These are phyloP conservation scores for Strobilomyces confusus DNA, from an alignment of 768 basidiomycete genomes.

Conservation along the genomic window DNA sequence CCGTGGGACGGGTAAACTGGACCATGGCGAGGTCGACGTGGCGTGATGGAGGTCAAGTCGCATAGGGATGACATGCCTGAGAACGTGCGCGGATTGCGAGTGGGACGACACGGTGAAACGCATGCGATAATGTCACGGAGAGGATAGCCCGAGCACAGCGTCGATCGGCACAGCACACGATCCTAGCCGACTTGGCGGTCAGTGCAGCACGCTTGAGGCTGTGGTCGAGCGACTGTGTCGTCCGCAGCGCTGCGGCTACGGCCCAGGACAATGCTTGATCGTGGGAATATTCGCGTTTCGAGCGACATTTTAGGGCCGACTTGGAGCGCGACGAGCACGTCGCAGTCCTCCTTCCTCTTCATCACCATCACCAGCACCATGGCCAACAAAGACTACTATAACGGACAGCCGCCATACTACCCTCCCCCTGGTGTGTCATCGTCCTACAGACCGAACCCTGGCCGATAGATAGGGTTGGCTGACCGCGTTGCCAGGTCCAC, in stretches of 20 bases:
- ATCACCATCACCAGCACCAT: slow-evolving; percentile 33
- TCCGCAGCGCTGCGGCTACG: neutral
- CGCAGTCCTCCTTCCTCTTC: slow-evolving; percentile 11
- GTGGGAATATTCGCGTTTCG: slow-evolving; percentile 19
- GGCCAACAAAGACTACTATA: slow-evolving; percentile 78
- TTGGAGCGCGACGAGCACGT: slow-evolving; percentile 7
- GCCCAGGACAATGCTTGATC: neutral
- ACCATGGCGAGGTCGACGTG: neutral
- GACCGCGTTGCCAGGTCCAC: slow-evolving; percentile 44
- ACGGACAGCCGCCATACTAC: slow-evolving; percentile 49
- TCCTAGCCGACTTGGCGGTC: neutral
- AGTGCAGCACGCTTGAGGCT: slow-evolving; percentile 20
- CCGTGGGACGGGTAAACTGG: slow-evolving; percentile 7
- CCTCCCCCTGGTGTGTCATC: slow-evolving; percentile 47
- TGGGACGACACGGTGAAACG: slow-evolving; percentile 3
- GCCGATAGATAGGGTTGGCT: neutral
- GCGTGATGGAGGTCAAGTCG: neutral
- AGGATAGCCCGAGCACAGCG: slow-evolving; percentile 6
- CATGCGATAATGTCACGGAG: neutral
- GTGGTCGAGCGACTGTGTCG: slow-evolving; percentile 1
- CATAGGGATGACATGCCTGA: slow-evolving; percentile 15
- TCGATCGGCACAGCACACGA: slow-evolving; percentile 1
- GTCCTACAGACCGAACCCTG: neutral
- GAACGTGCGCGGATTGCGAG: slow-evolving; percentile 9
- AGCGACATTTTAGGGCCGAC: slow-evolving; percentile 25